A percentile compares a stretch with the other conserved stretches of the same genome.
Conservation (phyloP, 202 grass and related monocot species). For the Zizania palustris region DNA sequence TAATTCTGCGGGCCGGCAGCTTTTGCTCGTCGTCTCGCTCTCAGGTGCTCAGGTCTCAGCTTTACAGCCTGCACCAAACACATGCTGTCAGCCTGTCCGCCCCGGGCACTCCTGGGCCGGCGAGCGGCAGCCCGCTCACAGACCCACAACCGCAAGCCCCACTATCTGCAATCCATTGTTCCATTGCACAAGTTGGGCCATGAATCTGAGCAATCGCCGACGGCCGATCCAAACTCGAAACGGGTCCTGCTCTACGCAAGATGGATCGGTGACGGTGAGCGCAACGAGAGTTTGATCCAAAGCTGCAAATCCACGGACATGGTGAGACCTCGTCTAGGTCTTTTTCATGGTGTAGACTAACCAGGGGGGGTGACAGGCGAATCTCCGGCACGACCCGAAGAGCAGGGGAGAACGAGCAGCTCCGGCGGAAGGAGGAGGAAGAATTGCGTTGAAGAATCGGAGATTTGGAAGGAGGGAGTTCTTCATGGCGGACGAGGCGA, state of each 20-base stretch:
- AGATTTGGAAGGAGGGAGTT: not conserved
- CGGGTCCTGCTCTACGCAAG: not conserved
- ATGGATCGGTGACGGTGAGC: not conserved
- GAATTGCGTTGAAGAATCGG: not conserved
- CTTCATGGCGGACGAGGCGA: slow-evolving; percentile 76
- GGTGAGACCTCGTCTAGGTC: not conserved
- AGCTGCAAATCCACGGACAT: not conserved
- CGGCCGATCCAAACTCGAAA: not conserved
- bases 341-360: not conserved
- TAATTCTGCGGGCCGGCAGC: not conserved
- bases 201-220: not conserved
- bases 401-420: too few species aligned
- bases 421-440: not conserved
- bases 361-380: not conserved
- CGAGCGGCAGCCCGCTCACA: too few species aligned
- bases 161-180: not conserved
- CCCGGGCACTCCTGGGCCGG: too few species aligned
- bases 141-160: not conserved
- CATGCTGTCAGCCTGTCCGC: too few species aligned
- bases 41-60: not conserved
- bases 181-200: not conserved
- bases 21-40: not conserved
- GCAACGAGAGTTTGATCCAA: not conserved
- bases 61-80: too few species aligned
- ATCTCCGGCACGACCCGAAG: not conserved